Evolutionary conservation across 2,329 filamentous ascomycete genomes (phyloP), one percentile per base, ranked within the genome.

Genomic region (Gnomoniopsis sp.): DNA sequence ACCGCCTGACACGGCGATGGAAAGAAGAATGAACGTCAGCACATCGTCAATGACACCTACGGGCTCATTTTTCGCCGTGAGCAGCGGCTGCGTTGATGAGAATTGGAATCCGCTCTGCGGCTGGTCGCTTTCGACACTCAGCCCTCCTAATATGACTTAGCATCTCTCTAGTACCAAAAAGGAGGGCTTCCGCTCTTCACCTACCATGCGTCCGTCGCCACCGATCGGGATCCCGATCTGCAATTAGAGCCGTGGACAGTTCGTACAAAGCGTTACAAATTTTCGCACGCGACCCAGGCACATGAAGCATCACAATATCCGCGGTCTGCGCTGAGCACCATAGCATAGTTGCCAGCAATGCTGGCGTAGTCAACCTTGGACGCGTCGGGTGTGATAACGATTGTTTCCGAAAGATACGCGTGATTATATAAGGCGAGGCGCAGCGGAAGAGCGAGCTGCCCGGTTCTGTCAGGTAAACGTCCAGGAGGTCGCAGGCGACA

Each of bases 301-400:
- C 69, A 21, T 75, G 69, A 10, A 79, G 71, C 19, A 76, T 63
- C 30, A 71, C 72, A 51, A 77, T 75, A 52, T 79, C 76, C 1
- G 77, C 76, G 12, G 76, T 80, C 57, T 81, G 76, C 0, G 77
- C 74, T 11, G 75, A 73, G 48, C 74, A 77, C 74, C 78, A 82
- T 0, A 82, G 69, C 58, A 81, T 79, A 1, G 76, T 76, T 0
- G 74, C 72, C 6, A 81, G 66, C 4, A 81, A 67, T 1, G 78
- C 77, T 1, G 77, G 74, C 0, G 77, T 75, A 0, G 73, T 74
- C 11, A 65, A 68, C 23, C 79, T 71, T 1, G 77, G 76, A 19
- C 71, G 71, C 0, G 70, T 68, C 2, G 73, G 67, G 46, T 76
- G 71, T 0, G 77, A 67, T 4, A 81, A 68, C 0, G 77, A 78